Evolutionary conservation across 2,329 filamentous ascomycete species (phyloP).

Genomic region (Salinomyces thailandicus): DNA sequence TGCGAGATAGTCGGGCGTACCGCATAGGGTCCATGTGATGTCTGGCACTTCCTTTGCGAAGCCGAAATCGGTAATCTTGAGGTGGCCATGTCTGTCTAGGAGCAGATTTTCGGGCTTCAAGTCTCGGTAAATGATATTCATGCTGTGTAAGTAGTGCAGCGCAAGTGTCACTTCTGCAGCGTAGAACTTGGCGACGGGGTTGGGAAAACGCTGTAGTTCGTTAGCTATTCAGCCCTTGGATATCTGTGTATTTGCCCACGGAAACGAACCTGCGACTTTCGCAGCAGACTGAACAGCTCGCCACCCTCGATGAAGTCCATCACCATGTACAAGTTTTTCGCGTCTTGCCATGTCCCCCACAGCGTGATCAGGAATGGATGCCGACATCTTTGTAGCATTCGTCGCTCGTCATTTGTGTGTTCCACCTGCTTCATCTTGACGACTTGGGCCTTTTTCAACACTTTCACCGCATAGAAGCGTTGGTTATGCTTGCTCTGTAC

Average conservation of each 20-base stretch:
- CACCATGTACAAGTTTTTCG: slow-evolving; percentile 96
- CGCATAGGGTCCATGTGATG: slow-evolving; percentile 98
- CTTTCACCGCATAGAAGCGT: slow-evolving; percentile 96
- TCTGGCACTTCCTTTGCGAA: slow-evolving; percentile 97
- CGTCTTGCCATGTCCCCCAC: slow-evolving; percentile 97
- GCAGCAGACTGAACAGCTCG: slow-evolving; percentile 86
- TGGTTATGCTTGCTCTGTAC: slow-evolving; percentile 98
- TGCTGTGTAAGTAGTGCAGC: slow-evolving; percentile 85
- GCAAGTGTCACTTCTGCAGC: slow-evolving; percentile 93
- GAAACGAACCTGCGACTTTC: slow-evolving; percentile 86
- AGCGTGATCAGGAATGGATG: slow-evolving; percentile 96
- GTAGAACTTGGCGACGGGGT: slow-evolving; percentile 98
- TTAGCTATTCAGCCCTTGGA: neutral
- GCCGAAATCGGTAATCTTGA: slow-evolving; percentile 90
- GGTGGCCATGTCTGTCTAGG: slow-evolving; percentile 75
- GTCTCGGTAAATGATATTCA: slow-evolving; percentile 96
- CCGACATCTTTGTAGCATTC: slow-evolving; percentile 93
- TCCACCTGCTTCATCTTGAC: slow-evolving; percentile 99
- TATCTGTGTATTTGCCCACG: too few relatives aligned
- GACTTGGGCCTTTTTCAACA: slow-evolving; percentile 95
- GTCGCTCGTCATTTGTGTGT: slow-evolving; percentile 95
- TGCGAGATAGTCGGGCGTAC: slow-evolving; percentile 92
- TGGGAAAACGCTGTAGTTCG: slow-evolving; percentile 74
- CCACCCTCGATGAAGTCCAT: slow-evolving; percentile 99
- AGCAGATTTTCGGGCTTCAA: slow-evolving; percentile 91